These are phyloP conservation scores for Omphalotus olearius DNA, from an alignment of 1,284 basidiomycete species.

Conservation along the genomic window DNA sequence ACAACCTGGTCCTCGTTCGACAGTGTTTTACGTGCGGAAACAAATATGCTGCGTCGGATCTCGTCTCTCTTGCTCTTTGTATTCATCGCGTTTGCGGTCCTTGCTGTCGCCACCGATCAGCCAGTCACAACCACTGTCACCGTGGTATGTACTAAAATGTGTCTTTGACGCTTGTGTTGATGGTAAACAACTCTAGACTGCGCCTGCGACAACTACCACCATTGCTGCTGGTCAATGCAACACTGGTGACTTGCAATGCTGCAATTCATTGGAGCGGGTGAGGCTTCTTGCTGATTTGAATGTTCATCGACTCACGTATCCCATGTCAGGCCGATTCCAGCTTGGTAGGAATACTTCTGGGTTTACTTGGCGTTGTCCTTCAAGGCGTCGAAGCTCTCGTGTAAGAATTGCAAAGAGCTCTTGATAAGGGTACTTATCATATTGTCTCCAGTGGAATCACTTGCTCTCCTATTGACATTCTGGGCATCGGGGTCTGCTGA, in stretches of 20 bases:
- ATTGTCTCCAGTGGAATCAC: slow-evolving; percentile 21
- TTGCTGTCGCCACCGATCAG: slow-evolving; percentile 21
- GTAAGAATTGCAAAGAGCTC: slow-evolving; percentile 10
- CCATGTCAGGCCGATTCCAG: slow-evolving; percentile 21
- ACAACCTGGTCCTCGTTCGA: background rate
- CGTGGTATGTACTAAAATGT: slow-evolving; percentile 14
- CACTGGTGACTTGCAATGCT: slow-evolving; percentile 26
- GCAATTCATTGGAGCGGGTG: slow-evolving; percentile 24
- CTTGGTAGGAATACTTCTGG: slow-evolving; percentile 21
- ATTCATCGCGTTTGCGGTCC: slow-evolving; percentile 19
- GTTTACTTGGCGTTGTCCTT: slow-evolving; percentile 25
- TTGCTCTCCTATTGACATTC: slow-evolving; percentile 28
- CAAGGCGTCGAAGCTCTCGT: slow-evolving; percentile 23
- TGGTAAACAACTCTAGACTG: slow-evolving; percentile 11
- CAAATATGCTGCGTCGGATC: slow-evolving; percentile 22
- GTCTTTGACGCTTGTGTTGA: background rate
- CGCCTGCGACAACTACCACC: slow-evolving; percentile 16
- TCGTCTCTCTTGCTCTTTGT: slow-evolving; percentile 16
- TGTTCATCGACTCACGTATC: background rate
- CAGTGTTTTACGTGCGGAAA: background rate
- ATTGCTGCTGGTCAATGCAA: slow-evolving; percentile 27
- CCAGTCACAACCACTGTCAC: slow-evolving; percentile 17
- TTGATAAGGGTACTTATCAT: too few species aligned
- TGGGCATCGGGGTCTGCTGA: slow-evolving; percentile 21
- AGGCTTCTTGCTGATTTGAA: slow-evolving; percentile 6